Conservation (phyloP, 768 basidiomycete genomes). For the Butyriboletus loyo region DNA sequence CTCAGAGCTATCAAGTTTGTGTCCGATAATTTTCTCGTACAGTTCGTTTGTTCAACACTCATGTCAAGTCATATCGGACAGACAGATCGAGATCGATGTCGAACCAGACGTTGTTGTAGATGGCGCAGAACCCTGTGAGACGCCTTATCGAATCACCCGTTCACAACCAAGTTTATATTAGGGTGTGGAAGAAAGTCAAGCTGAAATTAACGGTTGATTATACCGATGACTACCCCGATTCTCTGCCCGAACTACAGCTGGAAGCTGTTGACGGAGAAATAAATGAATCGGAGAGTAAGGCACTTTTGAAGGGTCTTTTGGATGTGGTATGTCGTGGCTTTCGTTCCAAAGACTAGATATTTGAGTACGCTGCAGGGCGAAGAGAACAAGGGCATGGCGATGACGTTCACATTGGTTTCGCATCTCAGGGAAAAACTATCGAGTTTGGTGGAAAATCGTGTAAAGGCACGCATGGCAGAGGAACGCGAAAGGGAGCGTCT, state of each 20-base stretch:
- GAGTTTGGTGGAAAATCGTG: slow-evolving; percentile 55
- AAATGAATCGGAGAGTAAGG: slow-evolving; percentile 52
- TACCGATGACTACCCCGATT: slow-evolving; percentile 80
- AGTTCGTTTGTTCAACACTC: slow-evolving; percentile 44
- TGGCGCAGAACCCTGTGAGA: slow-evolving; percentile 55
- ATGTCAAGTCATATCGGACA: slow-evolving; percentile 79
- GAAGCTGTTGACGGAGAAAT: slow-evolving; percentile 63
- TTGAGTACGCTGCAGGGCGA: slow-evolving; percentile 50
- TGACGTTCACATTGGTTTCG: slow-evolving; percentile 93
- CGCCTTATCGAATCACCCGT: background rate
- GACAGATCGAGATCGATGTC: slow-evolving; percentile 75
- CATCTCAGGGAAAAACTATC: slow-evolving; percentile 79
- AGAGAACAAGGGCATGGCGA: slow-evolving; percentile 92
- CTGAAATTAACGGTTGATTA: slow-evolving; percentile 74
- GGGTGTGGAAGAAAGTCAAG: slow-evolving; percentile 55
- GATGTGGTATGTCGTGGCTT: slow-evolving; percentile 45
- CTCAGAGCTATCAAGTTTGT: slow-evolving; percentile 88
- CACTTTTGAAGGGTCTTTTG: slow-evolving; percentile 55
- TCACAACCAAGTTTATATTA: slow-evolving; percentile 9
- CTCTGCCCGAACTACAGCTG: slow-evolving; percentile 68
- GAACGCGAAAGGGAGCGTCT: slow-evolving; percentile 72
- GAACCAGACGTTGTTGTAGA: slow-evolving; percentile 81
- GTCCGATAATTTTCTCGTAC: slow-evolving; percentile 30
- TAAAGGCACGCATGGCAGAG: slow-evolving; percentile 52
- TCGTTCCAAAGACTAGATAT: background rate